Evolutionary conservation across 257 asterid species (phyloP), one percentile per base, ranked within the genome.

Genomic region (Nicotiana sylvestris): DNA sequence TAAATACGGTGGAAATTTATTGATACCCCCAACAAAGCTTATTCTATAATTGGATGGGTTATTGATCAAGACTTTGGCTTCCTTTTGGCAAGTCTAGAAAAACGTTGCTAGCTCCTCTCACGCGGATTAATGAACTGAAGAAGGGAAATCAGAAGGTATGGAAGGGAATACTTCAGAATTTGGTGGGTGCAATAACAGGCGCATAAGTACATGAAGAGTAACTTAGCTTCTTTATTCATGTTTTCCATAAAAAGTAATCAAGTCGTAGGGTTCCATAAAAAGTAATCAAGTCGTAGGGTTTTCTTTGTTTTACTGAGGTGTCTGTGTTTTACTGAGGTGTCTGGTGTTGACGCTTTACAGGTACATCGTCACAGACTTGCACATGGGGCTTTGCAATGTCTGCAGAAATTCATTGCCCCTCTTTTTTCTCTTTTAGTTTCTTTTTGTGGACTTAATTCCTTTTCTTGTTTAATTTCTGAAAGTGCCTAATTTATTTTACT

Each of bases 311-410:
- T 53, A 53, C 57, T 53, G 58, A 53, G 51, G 12, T 53, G 58
- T 53, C 25, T 17, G n/a, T 21, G 21, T 21, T 21, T 21, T 21
- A 21, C 21, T 53, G 58, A 53, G 51, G 12, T 53, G 58, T 53
- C 25, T 17, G n/a, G 0, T 57, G 62, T 17, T 57, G 61, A 83
- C 29, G 85, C 81, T 81, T 74, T 66, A 46, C 55, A 65, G 83
- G 78, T 80, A 81, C 89, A 85, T 83, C 51, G 39, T 12, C 82
- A 72, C 81, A 80, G 69, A 82, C 81, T 81, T 69, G 83, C 85
- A 66, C 87, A 69, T 83, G 76, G 39, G 21, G 67, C 61, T 56
- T 58, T 21, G 56, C 81, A 56, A 39, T 70, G 55, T 81, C 62
- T 77, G 58, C 58, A 11, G 18, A 15, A 53, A 53, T 13, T 13